Percentiles rank a stretch among this genome's conserved stretches.
Evolutionary conservation across 2,329 filamentous ascomycete species (phyloP).

Genomic region (Calonectria hongkongensis): DNA sequence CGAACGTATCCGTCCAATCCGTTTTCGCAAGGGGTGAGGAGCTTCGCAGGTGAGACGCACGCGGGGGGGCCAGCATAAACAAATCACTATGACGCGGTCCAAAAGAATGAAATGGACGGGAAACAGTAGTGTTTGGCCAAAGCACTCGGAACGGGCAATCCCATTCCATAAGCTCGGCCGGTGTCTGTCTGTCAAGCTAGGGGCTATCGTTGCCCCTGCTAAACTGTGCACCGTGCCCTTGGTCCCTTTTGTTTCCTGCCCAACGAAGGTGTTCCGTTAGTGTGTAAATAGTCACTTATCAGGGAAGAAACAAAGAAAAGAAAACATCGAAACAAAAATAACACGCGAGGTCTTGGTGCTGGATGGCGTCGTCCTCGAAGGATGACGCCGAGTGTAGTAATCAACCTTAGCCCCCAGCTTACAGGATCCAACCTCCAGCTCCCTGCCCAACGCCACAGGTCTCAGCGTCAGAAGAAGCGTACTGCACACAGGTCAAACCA

Average conservation of each 20-base stretch:
- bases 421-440: slow-evolving; percentile 26
- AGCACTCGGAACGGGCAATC: slow-evolving; percentile 48
- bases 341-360: slow-evolving; percentile 33
- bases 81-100: slow-evolving; percentile 15
- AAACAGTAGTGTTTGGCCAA: slow-evolving; percentile 36
- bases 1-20: slow-evolving; percentile 17
- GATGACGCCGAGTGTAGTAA: not conserved
- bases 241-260: slow-evolving; percentile 29
- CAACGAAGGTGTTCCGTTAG: slow-evolving; percentile 20
- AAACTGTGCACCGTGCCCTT: slow-evolving; percentile 34
- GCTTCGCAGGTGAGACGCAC: slow-evolving; percentile 27
- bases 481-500: slow-evolving; percentile 32
- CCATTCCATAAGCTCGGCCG: slow-evolving; percentile 47
- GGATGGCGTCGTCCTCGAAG: not conserved
- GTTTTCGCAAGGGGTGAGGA: not conserved
- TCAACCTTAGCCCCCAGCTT: slow-evolving; percentile 13
- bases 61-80: slow-evolving; percentile 15
- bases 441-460: slow-evolving; percentile 27
- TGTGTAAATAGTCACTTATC: slow-evolving; percentile 25
- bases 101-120: slow-evolving; percentile 26
- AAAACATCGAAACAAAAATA: slow-evolving; percentile 34
- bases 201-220: slow-evolving; percentile 40
- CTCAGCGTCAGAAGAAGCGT: slow-evolving; percentile 31
- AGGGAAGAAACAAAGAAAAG: slow-evolving; percentile 19
- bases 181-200: slow-evolving; percentile 34